Percentiles rank a stretch among this genome's conserved stretches.
Conservation (phyloP, 2,329 filamentous ascomycete species). For the Fusarium anguioides region DNA sequence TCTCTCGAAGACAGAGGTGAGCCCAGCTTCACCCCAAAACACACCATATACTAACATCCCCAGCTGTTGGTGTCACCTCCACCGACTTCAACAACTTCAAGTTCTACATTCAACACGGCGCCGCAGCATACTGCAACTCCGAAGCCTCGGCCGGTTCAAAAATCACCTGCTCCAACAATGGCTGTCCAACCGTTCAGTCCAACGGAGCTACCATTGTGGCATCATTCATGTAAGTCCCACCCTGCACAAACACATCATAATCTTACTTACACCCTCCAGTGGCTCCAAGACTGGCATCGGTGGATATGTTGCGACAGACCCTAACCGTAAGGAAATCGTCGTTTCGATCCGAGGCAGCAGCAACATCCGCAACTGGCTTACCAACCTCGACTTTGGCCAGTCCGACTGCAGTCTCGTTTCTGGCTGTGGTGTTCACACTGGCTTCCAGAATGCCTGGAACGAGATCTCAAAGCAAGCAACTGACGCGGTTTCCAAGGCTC, state of each 20-base stretch:
- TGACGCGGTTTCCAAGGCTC: constrained; percentile 57
- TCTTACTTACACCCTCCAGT: constrained; percentile 46
- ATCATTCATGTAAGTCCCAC: constrained; percentile 53
- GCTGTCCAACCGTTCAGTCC: constrained; percentile 58
- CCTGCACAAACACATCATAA: background rate
- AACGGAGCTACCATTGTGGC: constrained; percentile 57
- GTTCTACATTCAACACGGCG: constrained; percentile 64
- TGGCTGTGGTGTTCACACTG: constrained; percentile 65
- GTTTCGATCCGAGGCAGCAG: constrained; percentile 69
- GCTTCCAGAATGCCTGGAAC: constrained; percentile 69
- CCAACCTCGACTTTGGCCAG: constrained; percentile 57
- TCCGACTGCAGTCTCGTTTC: constrained; percentile 46
- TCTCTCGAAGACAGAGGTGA: constrained; percentile 51
- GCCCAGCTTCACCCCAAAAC: background rate
- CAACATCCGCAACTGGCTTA: constrained; percentile 70
- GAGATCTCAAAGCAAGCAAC: constrained; percentile 61
- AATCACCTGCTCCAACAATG: constrained; percentile 56
- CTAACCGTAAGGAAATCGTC: constrained; percentile 63
- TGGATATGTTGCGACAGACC: constrained; percentile 64
- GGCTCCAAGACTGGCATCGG: constrained; percentile 57
- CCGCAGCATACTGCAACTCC: constrained; percentile 66
- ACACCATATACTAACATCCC: background rate
- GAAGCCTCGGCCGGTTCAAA: constrained; percentile 51
- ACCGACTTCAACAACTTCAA: constrained; percentile 54
- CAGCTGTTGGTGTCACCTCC: constrained; percentile 16